These are phyloP conservation scores for Apostasia ramifera DNA, from an alignment of 106 monocot species.

Conservation along the genomic window DNA sequence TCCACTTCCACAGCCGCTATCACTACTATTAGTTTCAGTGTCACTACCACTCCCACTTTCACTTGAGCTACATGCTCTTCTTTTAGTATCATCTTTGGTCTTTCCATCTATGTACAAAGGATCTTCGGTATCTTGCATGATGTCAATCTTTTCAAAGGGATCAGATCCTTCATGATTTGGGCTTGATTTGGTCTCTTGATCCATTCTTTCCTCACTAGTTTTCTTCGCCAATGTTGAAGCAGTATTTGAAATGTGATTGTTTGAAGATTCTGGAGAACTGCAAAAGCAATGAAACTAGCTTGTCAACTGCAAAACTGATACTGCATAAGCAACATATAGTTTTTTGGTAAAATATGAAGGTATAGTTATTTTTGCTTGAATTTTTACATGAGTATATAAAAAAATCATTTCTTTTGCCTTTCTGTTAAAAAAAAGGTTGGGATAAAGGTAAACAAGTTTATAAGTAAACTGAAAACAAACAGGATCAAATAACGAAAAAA, in stretches of 20 bases:
- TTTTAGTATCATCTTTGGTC: conserved; percentile 36
- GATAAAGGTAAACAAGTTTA: no score
- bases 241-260: conserved; percentile 10
- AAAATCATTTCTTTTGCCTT: no score
- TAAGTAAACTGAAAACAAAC: no score
- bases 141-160: conserved; percentile 46
- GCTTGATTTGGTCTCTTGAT: conserved; percentile 20
- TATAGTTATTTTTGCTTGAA: no score
- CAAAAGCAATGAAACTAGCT: not conserved
- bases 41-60: conserved; percentile 85
- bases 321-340: no score
- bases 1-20: conserved; percentile 74
- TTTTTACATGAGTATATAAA: no score
- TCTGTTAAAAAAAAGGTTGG: no score
- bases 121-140: conserved; percentile 27
- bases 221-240: conserved; percentile 23
- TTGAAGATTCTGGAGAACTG: conserved; percentile 47
- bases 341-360: no score
- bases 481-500: no score
- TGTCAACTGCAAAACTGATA: no score
- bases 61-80: conserved; percentile 49
- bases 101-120: conserved; percentile 17
- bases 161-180: conserved; percentile 31
- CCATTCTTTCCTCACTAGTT: conserved; percentile 21
- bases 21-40: conserved; percentile 71